These are phyloP conservation scores for Micractinium conductrix DNA, from an alignment of 139 green algal species.

Conservation along the genomic window DNA sequence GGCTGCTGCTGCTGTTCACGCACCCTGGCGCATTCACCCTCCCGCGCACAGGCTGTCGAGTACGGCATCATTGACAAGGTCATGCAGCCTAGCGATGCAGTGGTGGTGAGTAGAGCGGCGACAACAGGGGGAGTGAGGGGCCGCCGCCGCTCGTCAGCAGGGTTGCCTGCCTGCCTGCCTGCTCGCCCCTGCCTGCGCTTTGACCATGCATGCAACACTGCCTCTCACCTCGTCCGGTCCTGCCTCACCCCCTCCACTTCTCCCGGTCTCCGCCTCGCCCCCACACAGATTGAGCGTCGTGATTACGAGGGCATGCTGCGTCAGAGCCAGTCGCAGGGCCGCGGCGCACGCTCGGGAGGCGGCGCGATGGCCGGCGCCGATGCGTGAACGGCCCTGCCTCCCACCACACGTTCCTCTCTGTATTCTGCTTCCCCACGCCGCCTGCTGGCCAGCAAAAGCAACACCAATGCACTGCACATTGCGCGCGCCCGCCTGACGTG, in stretches of 20 bases:
- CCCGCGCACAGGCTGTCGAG: constrained; percentile 87
- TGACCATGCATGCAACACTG: too few relatives aligned
- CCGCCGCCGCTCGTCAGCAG: neutral
- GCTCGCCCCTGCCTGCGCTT: too few relatives aligned
- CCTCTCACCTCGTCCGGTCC: too few relatives aligned
- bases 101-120: too few relatives aligned
- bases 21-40: too few relatives aligned
- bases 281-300: constrained; percentile 33
- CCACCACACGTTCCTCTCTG: too few relatives aligned
- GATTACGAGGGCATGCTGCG: constrained; percentile 44
- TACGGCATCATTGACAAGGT: constrained; percentile 93
- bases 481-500: too few relatives aligned
- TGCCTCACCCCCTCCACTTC: neutral
- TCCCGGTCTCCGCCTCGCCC: neutral
- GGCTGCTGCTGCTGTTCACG: too few relatives aligned
- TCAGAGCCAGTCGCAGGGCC: constrained; percentile 20
- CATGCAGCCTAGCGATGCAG: constrained; percentile 65
- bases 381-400: neutral
- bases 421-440: too few relatives aligned
- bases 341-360: constrained; percentile 17
- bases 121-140: neutral
- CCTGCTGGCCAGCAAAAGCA: too few relatives aligned
- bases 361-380: constrained; percentile 32
- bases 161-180: neutral
- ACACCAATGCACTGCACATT: too few relatives aligned